These are phyloP conservation scores for Lipomyces yarrowii DNA, from an alignment of 1,139 yeast genomes.

Conservation along the genomic window DNA sequence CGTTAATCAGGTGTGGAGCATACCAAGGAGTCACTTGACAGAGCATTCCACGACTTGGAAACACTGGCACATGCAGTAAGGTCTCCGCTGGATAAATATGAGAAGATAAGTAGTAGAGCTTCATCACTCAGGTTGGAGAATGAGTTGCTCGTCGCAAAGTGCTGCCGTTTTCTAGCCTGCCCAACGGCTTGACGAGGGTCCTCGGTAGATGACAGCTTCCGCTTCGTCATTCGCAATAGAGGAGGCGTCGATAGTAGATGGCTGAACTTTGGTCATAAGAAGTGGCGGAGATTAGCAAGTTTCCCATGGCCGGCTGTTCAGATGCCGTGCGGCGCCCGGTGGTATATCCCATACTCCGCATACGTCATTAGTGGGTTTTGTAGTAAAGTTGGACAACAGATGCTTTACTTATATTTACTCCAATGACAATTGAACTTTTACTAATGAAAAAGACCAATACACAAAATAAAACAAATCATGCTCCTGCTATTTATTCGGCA, in stretches of 20 bases:
- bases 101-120: conserved; percentile 20
- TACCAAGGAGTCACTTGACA: conserved; percentile 22
- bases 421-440: not conserved
- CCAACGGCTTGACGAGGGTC: not conserved
- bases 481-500: conserved; percentile 2
- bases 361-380: not conserved
- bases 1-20: not conserved
- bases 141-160: not conserved
- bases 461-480: not conserved
- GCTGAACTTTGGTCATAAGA: not conserved
- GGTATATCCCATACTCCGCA: not conserved
- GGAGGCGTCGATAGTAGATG: not conserved
- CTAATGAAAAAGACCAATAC: not conserved
- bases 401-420: not conserved
- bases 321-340: not conserved
- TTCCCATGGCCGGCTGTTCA: too few species aligned
- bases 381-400: too few species aligned
- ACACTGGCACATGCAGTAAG: conserved; percentile 19
- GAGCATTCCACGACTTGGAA: conserved; percentile 11
- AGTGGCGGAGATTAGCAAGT: not conserved
- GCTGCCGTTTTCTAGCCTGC: not conserved
- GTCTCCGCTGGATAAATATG: conserved; percentile 17
- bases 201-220: not conserved
- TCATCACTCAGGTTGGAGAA: conserved; percentile 19
- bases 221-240: not conserved